phyloP scores from a whole-genome alignment of 495 filamentous ascomycete genomes.

The Tetracladium marchalianum region DNA sequence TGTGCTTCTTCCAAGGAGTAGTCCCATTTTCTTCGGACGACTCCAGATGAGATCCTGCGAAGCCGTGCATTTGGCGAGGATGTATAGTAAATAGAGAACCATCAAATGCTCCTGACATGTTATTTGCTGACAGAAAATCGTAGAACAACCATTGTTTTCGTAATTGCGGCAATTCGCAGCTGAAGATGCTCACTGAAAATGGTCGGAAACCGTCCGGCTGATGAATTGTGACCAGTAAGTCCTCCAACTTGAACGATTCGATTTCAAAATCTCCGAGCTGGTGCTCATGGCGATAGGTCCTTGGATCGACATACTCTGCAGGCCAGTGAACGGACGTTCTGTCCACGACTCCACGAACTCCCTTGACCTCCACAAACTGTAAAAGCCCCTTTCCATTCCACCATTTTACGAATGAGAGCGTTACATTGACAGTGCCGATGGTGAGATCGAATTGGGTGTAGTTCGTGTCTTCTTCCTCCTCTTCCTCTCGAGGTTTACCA shows the following conservation, averaged over 20 bases:
- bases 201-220: conserved; percentile 86
- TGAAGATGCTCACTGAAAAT: conserved; percentile 89
- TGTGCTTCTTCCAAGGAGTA: conserved; percentile 83
- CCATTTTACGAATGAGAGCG: conserved; percentile 95
- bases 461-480: conserved; percentile 75
- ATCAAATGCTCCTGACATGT: conserved; percentile 92
- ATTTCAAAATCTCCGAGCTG: conserved; percentile 92
- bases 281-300: conserved; percentile 77
- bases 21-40: conserved; percentile 32
- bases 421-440: conserved; percentile 91
- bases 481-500: conserved; percentile 19
- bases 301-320: conserved; percentile 67
- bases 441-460: conserved; percentile 97
- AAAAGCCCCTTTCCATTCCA: conserved; percentile 92
- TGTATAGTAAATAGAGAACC: conserved; percentile 96
- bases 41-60: conserved; percentile 42
- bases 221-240: conserved; percentile 83
- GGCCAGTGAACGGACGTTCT: conserved; percentile 71
- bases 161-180: conserved; percentile 84
- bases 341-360: conserved; percentile 93
- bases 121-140: conserved; percentile 89
- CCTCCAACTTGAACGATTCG: conserved; percentile 90
- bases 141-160: conserved; percentile 97
- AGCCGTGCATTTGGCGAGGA: conserved; percentile 75
- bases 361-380: conserved; percentile 85